Evolutionary conservation across 2,329 filamentous ascomycete genomes (phyloP), one percentile per base, ranked within the genome.

Genomic region (Fusarium gaditjirri): DNA sequence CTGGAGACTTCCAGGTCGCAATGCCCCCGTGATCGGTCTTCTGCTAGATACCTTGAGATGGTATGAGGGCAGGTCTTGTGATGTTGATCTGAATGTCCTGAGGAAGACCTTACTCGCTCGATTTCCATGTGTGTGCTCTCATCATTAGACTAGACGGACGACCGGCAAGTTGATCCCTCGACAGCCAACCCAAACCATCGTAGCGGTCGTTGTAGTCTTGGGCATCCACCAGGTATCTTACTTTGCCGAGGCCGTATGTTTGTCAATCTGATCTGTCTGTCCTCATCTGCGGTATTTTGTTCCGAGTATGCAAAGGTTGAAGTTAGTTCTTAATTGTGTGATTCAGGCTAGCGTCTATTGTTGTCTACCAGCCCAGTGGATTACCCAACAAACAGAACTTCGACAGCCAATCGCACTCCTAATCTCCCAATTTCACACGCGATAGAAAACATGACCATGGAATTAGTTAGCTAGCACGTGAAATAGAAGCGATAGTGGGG

Each of bases 371-470:
- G 29, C 29, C 9, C 8, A 1, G n/a, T 46, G 29, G 39, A 12
- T 46, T 46, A 11, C 39, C 11, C 11, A 39, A 29, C 27, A 59
- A 41, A 53, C 44, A 41, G 8, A 19, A 53, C 13, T 53, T 33
- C 10, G 10, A 53, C 6, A 31, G 29, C 35, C 33, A 59, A 52
- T 53, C 21, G 21, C 16, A 41, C 7, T 16, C 25, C 5, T 16
- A 10, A 25, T 6, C 21, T 21, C 4, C 17, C 3, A n/a, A 12
- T n/a, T 9, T 10, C 8, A 3, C 14, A 19, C 1, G 6, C 16
- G 4, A 16, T 25, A 1, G 3, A 27, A 27, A 10, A 8, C 0
- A 5, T 9, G 2, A 53, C 8, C 17, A 31, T 41, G 8, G 23
- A 54, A 9, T 13, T 14, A 38, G 5, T 13, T 4, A 31, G 19